phyloP scores from a whole-genome alignment of 306 rosid species.

The Rubus parviflorus region DNA sequence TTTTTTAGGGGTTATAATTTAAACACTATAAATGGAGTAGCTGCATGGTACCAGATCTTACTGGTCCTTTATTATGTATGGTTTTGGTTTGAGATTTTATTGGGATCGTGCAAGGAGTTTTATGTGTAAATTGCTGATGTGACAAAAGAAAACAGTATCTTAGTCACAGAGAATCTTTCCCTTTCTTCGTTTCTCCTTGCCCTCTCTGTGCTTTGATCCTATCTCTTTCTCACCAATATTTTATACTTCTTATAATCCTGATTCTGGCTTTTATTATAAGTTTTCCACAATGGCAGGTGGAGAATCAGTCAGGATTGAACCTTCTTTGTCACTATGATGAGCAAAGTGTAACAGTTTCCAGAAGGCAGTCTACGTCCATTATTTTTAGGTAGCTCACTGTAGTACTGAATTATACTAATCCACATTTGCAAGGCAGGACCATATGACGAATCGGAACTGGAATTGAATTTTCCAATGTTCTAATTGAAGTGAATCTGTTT shows the following conservation, averaged over 20 bases:
- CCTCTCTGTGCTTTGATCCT: not conserved
- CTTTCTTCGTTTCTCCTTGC: slow-evolving; percentile 1
- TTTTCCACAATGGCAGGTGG: slow-evolving; percentile 60
- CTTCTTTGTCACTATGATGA: slow-evolving; percentile 64
- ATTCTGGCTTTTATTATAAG: not conserved
- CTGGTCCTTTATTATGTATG: not conserved
- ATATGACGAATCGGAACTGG: not conserved
- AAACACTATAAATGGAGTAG: not conserved
- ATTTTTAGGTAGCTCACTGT: slow-evolving; percentile 58
- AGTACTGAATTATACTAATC: slow-evolving; percentile 17
- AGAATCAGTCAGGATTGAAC: slow-evolving; percentile 66
- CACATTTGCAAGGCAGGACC: slow-evolving; percentile 2
- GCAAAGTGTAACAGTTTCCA: slow-evolving; percentile 60
- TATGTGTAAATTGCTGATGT: not conserved
- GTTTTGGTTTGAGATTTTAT: not conserved
- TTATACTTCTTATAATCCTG: not conserved
- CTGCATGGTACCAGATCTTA: not conserved
- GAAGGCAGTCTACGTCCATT: slow-evolving; percentile 65
- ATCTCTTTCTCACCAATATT: not conserved
- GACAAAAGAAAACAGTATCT: not conserved
- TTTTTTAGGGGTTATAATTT: not conserved
- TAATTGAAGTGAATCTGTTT: not conserved
- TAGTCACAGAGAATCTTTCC: slow-evolving; percentile 3
- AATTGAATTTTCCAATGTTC: not conserved
- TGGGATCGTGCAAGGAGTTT: not conserved